Base-by-base conservation (phyloP, 1,284 basidiomycete species). In the Cystobasidiaceae sp. region DNA sequence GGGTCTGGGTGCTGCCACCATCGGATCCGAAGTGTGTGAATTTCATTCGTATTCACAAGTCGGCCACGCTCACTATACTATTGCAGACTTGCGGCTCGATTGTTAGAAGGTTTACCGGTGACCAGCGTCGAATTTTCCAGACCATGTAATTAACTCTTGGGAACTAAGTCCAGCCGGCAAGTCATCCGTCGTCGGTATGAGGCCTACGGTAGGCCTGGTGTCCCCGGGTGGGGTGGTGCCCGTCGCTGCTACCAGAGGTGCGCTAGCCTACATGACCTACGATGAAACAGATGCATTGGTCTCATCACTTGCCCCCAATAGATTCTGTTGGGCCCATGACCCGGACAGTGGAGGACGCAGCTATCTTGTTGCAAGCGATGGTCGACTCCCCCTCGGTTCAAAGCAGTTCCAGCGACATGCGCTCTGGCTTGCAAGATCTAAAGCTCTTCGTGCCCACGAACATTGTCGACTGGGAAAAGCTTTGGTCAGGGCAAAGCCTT, bases 1-100 rank as follows among this genome's bases (percentile, higher is more conserved):
- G 23, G 86, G 86, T 3, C 79, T 87, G 6, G 78, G 81, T 4
- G 80, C 85, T 2, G 82, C 80, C 0, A 77, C 84, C 0, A 78
- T 88, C 0, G 86, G 86, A 0, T 80, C 81, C 0, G 86, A 87
- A 33, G 50, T 52, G 37, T n/a, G 17, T 27, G 30, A 27, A 7
- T 28, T 17, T 28, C 27, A 7, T 4, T 4, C 17, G 46, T 27
- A 19, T 7, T 19, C 27, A 23, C 46, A 17, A 4, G 4, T 7
- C 27, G 8, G 23, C 19, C 15, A 33, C 28, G n/a, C n/a, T n/a
- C n/a, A n/a, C 37, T 5, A 4, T 49, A 8, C 17, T 5, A 19
- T n/a, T 52, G 27, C 32, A 52, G 50, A 52, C 50, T 8, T 11
- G 17, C 17, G 50, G 50, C 32, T 52, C 50, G n/a, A 52, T 52